Base-by-base conservation (phyloP, 768 basidiomycete genomes). In the Mycena galopus region DNA sequence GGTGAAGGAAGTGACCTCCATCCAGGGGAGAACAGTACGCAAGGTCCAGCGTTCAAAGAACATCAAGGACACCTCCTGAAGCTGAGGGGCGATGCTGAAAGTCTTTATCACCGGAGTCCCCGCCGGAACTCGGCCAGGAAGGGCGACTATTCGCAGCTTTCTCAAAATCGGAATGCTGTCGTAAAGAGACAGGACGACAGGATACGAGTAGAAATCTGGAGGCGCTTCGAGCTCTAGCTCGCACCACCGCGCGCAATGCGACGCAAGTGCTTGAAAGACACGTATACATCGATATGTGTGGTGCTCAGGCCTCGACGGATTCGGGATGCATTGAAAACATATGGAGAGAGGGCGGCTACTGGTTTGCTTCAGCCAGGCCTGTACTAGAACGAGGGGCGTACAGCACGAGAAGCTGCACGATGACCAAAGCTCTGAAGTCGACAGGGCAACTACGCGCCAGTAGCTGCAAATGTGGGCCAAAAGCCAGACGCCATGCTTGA, bases 391-490 rank as follows among this genome's bases (percentile, higher is more conserved):
- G 21, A 25, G 12, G 6, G 5, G 21, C n/a, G 2, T 19, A 32
- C 21, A 16, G 29, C 67, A 60, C 12, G 32, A 17, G 29, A 59
- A 47, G 17, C 17, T 5, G 29, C 39, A 65, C 2, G 32, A 10
- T 9, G 55, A 27, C 69, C 69, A 70, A 25, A 70, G 42, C 9
- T 58, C 56, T 7, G 55, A 51, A 1, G 62, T 65, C 9, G 56
- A 47, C 23, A 64, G 29, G 0, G 68, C 61, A n/a, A 69, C 55
- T 3, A 27, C n/a, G 3, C 68, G 51, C 68, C 68, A 69, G 30
- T 69, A 57, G 61, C 68, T 64, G 68, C 68, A 69, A 19, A 69
- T 69, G 21, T 58, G 68, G 1, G 37, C 47, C 55, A 69, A 30
- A 16, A 63, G 29, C 68, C 68, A 64, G 4, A 69, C 42, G 1